Evolutionary conservation across 2,329 filamentous ascomycete species (phyloP).

Genomic region (Aspergillus latus): DNA sequence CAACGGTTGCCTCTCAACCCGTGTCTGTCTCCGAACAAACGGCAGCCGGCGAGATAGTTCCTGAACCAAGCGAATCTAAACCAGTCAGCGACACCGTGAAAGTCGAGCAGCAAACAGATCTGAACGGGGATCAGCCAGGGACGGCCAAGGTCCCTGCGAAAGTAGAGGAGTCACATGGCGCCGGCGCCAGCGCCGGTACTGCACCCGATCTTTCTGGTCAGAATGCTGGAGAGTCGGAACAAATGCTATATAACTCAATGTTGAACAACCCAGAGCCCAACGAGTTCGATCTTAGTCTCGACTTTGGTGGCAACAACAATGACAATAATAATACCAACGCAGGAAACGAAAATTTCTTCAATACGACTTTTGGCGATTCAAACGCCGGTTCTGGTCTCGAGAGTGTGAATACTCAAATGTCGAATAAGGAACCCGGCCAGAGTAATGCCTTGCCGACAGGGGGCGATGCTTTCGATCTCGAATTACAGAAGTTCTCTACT

Average conservation of each 20-base stretch:
- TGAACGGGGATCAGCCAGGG: constrained; percentile 16
- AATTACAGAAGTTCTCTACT: constrained; percentile 32
- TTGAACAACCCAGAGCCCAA: constrained; percentile 36
- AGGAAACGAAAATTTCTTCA: constrained; percentile 39
- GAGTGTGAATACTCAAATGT: constrained; percentile 17
- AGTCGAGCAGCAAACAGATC: constrained; percentile 15
- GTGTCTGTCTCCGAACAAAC: constrained; percentile 22
- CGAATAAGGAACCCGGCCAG: constrained; percentile 30
- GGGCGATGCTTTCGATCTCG: constrained; percentile 40
- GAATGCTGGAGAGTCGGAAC: constrained; percentile 27
- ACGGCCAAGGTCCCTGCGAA: constrained; percentile 23
- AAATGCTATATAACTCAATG: constrained; percentile 44
- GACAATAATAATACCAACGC: constrained; percentile 30
- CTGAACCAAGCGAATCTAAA: constrained; percentile 21
- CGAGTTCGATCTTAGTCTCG: constrained; percentile 42
- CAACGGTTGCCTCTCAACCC: constrained; percentile 18
- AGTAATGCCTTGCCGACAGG: constrained; percentile 33
- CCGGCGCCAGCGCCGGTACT: constrained; percentile 5
- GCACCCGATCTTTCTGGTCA: constrained; percentile 20
- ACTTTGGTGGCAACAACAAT: constrained; percentile 30
- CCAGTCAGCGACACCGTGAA: constrained; percentile 13
- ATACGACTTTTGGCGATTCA: constrained; percentile 30
- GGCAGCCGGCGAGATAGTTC: constrained; percentile 18
- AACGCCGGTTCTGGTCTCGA: constrained; percentile 20
- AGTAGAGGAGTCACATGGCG: constrained; percentile 24